phyloP scores from a whole-genome alignment of 1,284 basidiomycete species.

The Austroboletus rostrupii region DNA sequence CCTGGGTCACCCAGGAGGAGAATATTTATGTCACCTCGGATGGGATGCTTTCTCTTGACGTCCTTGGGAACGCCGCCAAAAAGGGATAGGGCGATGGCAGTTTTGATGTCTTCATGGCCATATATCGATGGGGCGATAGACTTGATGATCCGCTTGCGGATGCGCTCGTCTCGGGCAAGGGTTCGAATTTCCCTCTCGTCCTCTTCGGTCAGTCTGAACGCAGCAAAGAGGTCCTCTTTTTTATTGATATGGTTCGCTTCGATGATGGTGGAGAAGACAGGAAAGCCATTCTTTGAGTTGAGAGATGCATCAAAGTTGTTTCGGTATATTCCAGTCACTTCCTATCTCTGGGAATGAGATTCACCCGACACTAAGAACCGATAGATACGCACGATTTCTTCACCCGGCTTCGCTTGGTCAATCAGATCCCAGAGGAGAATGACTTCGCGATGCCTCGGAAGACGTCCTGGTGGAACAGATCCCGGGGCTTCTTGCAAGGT shows the following conservation, averaged over 20 bases:
- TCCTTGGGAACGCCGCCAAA: constrained; percentile 95
- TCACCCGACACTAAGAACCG: background rate
- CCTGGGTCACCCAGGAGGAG: constrained; percentile 95
- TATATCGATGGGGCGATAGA: constrained; percentile 98
- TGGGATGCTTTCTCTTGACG: constrained; percentile 93
- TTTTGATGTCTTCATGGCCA: constrained; percentile 99
- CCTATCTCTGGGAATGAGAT: constrained; percentile 44
- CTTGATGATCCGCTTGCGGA: constrained; percentile 96
- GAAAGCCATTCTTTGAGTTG: constrained; percentile 98
- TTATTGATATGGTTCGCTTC: constrained; percentile 98
- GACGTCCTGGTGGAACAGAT: constrained; percentile 92
- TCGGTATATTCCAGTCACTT: constrained; percentile 95
- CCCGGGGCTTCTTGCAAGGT: constrained; percentile 99
- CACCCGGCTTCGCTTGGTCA: constrained; percentile 95
- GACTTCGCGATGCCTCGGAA: constrained; percentile 95
- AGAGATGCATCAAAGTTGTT: constrained; percentile 99
- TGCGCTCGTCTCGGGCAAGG: constrained; percentile 87
- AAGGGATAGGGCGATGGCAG: constrained; percentile 90
- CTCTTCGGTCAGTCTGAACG: constrained; percentile 94
- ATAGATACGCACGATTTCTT: constrained; percentile 78
- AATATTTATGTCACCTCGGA: constrained; percentile 97
- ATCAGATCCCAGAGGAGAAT: constrained; percentile 97
- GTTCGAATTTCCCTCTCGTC: constrained; percentile 90
- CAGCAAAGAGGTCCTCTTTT: constrained; percentile 93
- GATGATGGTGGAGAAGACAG: constrained; percentile 96